Evolutionary conservation across 176 grass and related monocot species (phyloP), one percentile per base, ranked within the genome.

Genomic region (Musa beccarii): DNA sequence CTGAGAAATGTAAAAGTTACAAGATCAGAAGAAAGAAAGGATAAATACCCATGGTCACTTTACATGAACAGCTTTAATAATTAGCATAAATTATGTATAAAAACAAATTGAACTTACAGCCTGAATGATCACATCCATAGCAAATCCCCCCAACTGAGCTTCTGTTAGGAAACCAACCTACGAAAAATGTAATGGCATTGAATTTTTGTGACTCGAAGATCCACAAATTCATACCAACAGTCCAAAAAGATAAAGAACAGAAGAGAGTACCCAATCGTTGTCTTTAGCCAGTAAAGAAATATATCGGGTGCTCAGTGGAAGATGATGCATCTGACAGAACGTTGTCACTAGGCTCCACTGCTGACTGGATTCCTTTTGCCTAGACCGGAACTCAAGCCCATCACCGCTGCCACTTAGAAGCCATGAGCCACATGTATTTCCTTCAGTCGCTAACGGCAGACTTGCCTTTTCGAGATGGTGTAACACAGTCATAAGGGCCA

Each of bases 161-260:
- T 97, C 90, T 54, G 86, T 93, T 79, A 97, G 81, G 83, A 97
- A 97, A 76, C 94, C 94, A 89, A 97, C 94, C 94, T 97, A 81
- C 5, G 71, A 84, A 85, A 90, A 67, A 70, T 73, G 82, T 26
- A 68, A 22, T 69, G 84, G 14, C 43, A 72, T 73, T 10, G 80
- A 0, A 28, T 20, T 71, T n/a, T 51, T 16, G 55, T 13, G 10
- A 73, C 43, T 8, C 11, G 20, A 56, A 49, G 34, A 79, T 71
- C 71, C 75, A 5, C 61, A 75, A 85, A 78, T 63, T 73, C 66
- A 75, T 29, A 70, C 65, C 80, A 43, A 15, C 62, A 81, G 21
- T 52, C 68, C 76, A 59, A 75, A 15, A 81, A 71, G 51, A 51
- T 77, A 57, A 63, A 72, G 75, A 54, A 2, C 49, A 72, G 49